These are phyloP conservation scores for Closterium sp. DNA, from an alignment of 139 green algal genomes.

Conservation along the genomic window DNA sequence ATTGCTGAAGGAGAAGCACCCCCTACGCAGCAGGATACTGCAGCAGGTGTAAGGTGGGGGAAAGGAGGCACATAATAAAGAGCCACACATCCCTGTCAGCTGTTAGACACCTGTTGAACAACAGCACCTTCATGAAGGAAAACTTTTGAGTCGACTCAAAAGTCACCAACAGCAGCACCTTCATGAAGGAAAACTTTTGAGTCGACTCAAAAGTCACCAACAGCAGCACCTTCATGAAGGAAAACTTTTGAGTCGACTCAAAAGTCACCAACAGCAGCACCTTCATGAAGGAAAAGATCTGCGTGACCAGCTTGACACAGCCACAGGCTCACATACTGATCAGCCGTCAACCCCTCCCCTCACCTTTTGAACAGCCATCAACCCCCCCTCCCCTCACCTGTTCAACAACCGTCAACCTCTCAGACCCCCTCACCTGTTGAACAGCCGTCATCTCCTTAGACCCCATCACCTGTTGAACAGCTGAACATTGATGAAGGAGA, in stretches of 20 bases:
- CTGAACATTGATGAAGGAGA: constrained; percentile 95
- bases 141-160: not conserved
- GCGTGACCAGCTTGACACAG: constrained; percentile 62
- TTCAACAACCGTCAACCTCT: too few relatives aligned
- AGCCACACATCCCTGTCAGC: not conserved
- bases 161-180: too few relatives aligned
- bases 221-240: constrained; percentile 99
- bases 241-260: constrained; percentile 75
- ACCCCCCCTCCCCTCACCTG: too few relatives aligned
- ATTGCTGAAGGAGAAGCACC: constrained; percentile 99
- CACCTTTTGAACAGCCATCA: too few relatives aligned
- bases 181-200: constrained; percentile 90
- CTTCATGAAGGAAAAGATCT: constrained; percentile 93
- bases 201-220: too few relatives aligned
- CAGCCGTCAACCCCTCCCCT: too few relatives aligned
- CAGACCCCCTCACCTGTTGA: constrained; percentile 88
- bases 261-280: constrained; percentile 97
- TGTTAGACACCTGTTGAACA: constrained; percentile 87
- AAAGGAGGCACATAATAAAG: not conserved
- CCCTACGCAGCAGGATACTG: constrained; percentile 87
- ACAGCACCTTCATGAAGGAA: constrained; percentile 96
- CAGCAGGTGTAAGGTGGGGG: not conserved
- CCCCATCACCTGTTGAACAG: constrained; percentile 89
- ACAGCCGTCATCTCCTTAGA: too few relatives aligned
- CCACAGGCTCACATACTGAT: too few relatives aligned